Base-by-base conservation (phyloP, 2,329 filamentous ascomycete species). In the Verticillium longisporum region DNA sequence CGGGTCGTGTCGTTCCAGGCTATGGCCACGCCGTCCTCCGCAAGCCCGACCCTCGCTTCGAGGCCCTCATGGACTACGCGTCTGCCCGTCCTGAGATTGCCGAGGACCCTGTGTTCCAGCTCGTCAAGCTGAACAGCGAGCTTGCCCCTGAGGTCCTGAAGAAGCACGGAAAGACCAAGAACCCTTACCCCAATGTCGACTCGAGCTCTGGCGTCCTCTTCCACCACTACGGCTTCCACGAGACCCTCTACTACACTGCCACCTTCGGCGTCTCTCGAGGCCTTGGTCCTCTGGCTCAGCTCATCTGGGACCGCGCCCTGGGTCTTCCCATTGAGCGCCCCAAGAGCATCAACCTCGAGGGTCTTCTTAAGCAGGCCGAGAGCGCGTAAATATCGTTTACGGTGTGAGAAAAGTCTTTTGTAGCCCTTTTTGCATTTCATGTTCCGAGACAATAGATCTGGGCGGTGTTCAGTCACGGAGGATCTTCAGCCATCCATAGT, bases 131-230 rank as follows among this genome's bases (percentile, higher is more conserved):
- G 80, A 98, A 96, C 81, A 92, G 89, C 66, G 89, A 92, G 71
- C 89, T 99, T 65, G 95, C 95, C 0, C 95, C 95, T 15, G 85
- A 86, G 59, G 95, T 99, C 21, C 83, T 99, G 69, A 95, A 87
- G 70, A 88, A 97, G 80, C 95, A 99, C 73, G 95, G 95, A 76
- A 98, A 97, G 88, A 97, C 92, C 67, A 96, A 96, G 84, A 97
- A 97, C 80, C 92, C 95, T 1, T 96, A 94, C 78, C 95, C 95
- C 66, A 99, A 99, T 74, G 95, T 99, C 64, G 95, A 99, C 77
- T 92, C 90, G 56, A 89, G 87, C 65, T 97, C 92, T 0, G 95
- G 95, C 66, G 93, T 98, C 6, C 83, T 99, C 57, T 98, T 99
- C 86, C 89, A 98, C 78, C 92, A 98, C 81, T 99, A 97, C 74